These are phyloP conservation scores for Actinomortierella wolfii DNA, from an alignment of 371 early-diverging fungal genomes.

Conservation along the genomic window DNA sequence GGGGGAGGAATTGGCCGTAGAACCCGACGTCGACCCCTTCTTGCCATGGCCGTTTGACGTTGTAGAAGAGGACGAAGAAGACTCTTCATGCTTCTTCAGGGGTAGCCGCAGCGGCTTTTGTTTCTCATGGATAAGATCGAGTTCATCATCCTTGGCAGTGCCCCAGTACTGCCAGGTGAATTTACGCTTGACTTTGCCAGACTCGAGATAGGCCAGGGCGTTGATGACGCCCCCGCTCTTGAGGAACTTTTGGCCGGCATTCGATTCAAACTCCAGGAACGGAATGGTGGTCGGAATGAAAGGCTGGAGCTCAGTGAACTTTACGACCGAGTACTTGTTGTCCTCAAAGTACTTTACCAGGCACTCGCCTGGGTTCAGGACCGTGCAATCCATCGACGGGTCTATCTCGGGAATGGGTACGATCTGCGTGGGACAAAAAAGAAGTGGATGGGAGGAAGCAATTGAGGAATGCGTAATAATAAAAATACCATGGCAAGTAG, in stretches of 20 bases:
- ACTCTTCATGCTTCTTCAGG: slow-evolving; percentile 20
- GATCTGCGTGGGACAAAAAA: slow-evolving; percentile 37
- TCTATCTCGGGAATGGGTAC: slow-evolving; percentile 58
- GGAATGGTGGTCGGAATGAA: slow-evolving; percentile 43
- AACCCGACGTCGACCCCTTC: too few relatives aligned
- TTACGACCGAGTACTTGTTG: slow-evolving; percentile 47
- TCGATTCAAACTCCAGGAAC: slow-evolving; percentile 32
- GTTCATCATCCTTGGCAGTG: slow-evolving; percentile 47
- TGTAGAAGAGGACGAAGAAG: too few relatives aligned
- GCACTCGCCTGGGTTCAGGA: slow-evolving; percentile 43
- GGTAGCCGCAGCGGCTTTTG: slow-evolving; percentile 29
- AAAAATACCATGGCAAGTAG: too few relatives aligned
- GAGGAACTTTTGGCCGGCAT: slow-evolving; percentile 45
- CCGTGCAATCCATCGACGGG: slow-evolving; percentile 51
- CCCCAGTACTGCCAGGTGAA: slow-evolving; percentile 55
- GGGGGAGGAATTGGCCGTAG: too few relatives aligned
- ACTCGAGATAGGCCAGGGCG: slow-evolving; percentile 49
- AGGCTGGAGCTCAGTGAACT: slow-evolving; percentile 36
- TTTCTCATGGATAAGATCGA: slow-evolving; percentile 26
- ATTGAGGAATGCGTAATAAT: too few relatives aligned
- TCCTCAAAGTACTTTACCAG: slow-evolving; percentile 52
- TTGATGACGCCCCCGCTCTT: slow-evolving; percentile 51
- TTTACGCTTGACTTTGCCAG: slow-evolving; percentile 50
- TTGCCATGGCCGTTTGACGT: too few relatives aligned
- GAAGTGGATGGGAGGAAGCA: background rate